Conservation (phyloP, 441 rosid genomes). For the Gossypium aridum region DNA sequence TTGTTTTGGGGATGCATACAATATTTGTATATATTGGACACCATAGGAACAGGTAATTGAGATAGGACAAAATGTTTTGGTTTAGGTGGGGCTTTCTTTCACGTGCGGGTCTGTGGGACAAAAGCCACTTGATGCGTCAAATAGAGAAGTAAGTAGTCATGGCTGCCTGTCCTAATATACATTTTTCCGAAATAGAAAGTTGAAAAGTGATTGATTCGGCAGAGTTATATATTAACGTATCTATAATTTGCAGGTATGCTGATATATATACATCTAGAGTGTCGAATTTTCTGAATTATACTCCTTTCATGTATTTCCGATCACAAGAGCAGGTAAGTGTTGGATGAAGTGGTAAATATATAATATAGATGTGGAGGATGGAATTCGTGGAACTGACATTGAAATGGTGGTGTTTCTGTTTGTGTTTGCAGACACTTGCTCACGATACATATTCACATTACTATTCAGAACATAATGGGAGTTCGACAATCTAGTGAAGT, state of each 20-base stretch:
- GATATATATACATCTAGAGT: slow-evolving; percentile 92
- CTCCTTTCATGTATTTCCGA: slow-evolving; percentile 88
- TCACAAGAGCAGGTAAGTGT: slow-evolving; percentile 82
- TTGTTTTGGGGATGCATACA: neutral
- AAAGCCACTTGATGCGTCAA: slow-evolving; percentile 97
- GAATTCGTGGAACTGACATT: neutral
- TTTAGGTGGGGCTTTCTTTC: slow-evolving; percentile 95
- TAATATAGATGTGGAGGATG: neutral
- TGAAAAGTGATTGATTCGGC: neutral
- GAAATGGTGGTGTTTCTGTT: neutral
- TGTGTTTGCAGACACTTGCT: slow-evolving; percentile 63
- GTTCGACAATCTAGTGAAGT: slow-evolving; percentile 3
- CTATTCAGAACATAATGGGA: slow-evolving; percentile 21
- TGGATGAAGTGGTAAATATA: neutral
- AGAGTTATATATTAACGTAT: neutral
- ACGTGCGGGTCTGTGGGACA: slow-evolving; percentile 93
- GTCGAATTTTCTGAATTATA: slow-evolving; percentile 77
- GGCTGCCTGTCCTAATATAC: neutral
- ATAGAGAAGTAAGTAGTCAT: slow-evolving; percentile 64
- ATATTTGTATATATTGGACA: neutral
- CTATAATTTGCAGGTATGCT: slow-evolving; percentile 59
- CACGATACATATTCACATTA: slow-evolving; percentile 56
- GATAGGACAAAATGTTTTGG: slow-evolving; percentile 13
- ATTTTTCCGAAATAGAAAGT: neutral
- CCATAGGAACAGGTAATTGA: slow-evolving; percentile 7